phyloP scores from a whole-genome alignment of 2,329 filamentous ascomycete species.

The Xylariaceae sp. region DNA sequence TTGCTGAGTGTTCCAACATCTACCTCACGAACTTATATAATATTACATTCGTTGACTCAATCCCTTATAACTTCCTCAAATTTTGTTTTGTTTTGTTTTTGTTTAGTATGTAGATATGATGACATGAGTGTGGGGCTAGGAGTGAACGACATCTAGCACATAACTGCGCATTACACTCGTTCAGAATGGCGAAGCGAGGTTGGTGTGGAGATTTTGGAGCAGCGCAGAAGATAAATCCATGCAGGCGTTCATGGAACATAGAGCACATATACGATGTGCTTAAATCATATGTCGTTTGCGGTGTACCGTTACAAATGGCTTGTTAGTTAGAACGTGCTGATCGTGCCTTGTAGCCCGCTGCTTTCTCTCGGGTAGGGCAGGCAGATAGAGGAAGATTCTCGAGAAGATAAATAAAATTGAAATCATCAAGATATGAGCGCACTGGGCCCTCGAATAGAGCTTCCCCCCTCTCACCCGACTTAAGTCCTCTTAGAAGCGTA shows the following conservation, averaged over 20 bases:
- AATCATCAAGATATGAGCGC: no score
- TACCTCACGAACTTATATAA: neutral
- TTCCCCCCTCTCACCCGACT: no score
- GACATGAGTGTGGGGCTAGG: neutral
- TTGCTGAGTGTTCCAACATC: no score
- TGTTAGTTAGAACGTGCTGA: conserved; percentile 1
- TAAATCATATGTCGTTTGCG: neutral
- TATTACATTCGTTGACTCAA: conserved; percentile 5
- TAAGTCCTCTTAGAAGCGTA: no score
- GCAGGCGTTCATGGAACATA: conserved; percentile 4
- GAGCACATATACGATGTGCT: neutral
- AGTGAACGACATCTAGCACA: no score
- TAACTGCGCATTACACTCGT: neutral
- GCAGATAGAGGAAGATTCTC: no score
- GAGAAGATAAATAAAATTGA: no score
- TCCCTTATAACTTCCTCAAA: neutral
- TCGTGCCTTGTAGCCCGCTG: no score
- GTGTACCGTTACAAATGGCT: neutral
- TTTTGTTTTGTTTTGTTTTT: neutral
- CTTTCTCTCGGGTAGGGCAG: no score
- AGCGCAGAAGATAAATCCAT: neutral
- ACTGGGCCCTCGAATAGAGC: no score
- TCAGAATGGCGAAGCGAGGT: neutral
- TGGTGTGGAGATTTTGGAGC: neutral
- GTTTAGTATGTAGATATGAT: conserved; percentile 16